Percentiles rank a stretch among this genome's conserved stretches.
These are phyloP conservation scores for Melastoma candidum DNA, from an alignment of 441 rosid species.

Conservation along the genomic window DNA sequence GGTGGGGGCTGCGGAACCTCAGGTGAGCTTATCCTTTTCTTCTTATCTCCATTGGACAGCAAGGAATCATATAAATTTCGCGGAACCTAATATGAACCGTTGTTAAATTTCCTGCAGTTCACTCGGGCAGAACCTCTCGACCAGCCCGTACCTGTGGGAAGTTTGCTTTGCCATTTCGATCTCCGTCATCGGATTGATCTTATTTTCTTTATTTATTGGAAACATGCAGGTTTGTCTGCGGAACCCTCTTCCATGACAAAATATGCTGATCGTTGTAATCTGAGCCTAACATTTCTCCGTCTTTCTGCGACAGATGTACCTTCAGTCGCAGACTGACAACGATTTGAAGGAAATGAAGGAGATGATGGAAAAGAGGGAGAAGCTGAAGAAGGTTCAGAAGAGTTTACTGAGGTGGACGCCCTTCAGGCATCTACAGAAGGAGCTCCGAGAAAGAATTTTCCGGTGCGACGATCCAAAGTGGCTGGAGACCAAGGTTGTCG, in stretches of 20 bases:
- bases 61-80: too few species aligned
- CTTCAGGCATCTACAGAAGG: background rate
- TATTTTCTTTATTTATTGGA: constrained; percentile 74
- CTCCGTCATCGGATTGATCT: constrained; percentile 56
- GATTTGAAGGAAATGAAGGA: too few species aligned
- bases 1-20: constrained; percentile 89
- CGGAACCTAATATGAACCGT: background rate
- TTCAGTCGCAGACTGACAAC: too few species aligned
- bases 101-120: constrained; percentile 35
- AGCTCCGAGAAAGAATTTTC: background rate
- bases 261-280: too few species aligned
- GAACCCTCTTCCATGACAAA: too few species aligned
- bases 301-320: too few species aligned
- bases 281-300: too few species aligned
- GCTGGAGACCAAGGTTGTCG: background rate
- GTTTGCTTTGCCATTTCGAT: constrained; percentile 61
- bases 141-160: constrained; percentile 71
- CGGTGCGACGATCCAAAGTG: background rate
- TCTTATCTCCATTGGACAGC: background rate
- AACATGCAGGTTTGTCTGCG: constrained; percentile 67
- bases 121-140: constrained; percentile 70
- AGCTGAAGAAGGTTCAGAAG: too few species aligned
- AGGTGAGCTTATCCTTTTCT: constrained; percentile 32
- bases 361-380: too few species aligned
- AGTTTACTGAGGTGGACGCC: too few species aligned